These are phyloP conservation scores for Aspergillus sp. DNA, from an alignment of 2,329 filamentous ascomycete genomes.

Conservation along the genomic window DNA sequence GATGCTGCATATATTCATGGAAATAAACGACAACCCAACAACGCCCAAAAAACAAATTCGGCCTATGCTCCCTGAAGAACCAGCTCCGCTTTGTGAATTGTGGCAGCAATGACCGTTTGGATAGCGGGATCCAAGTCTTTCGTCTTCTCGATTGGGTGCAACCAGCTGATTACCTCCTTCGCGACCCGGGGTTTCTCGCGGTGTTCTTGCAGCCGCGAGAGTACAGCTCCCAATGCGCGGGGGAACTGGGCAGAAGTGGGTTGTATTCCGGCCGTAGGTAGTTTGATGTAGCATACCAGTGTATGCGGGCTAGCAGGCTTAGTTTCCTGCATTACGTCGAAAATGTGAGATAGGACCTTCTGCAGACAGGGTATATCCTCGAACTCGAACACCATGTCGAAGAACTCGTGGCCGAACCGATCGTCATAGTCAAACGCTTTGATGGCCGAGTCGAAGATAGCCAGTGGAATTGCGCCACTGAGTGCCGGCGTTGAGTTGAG, in stretches of 20 bases:
- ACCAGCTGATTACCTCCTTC: conserved; percentile 49
- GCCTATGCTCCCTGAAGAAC: conserved; percentile 25
- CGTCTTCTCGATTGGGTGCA: conserved; percentile 47
- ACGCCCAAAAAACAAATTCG: conserved; percentile 22
- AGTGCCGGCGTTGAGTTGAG: conserved; percentile 74
- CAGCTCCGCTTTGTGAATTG: conserved; percentile 36
- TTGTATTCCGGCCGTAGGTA: conserved; percentile 67
- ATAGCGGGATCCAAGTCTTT: conserved; percentile 55
- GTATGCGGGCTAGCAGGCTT: conserved; percentile 64
- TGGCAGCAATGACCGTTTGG: conserved; percentile 50
- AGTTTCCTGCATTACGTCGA: conserved; percentile 59
- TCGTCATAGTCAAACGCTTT: conserved; percentile 72
- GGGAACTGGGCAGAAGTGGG: conserved; percentile 70
- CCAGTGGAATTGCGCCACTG: conserved; percentile 88
- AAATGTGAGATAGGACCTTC: conserved; percentile 71
- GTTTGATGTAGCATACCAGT: conserved; percentile 68
- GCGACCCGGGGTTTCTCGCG: conserved; percentile 44
- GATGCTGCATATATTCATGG: conserved; percentile 6
- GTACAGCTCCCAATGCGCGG: conserved; percentile 63
- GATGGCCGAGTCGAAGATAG: conserved; percentile 84
- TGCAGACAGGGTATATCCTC: conserved; percentile 62
- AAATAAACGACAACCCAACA: conserved; percentile 15
- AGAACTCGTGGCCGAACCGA: conserved; percentile 72
- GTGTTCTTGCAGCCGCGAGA: conserved; percentile 61
- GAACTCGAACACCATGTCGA: conserved; percentile 74